Evolutionary conservation across 768 basidiomycete genomes (phyloP).

Genomic region (Sarcodon sp.): DNA sequence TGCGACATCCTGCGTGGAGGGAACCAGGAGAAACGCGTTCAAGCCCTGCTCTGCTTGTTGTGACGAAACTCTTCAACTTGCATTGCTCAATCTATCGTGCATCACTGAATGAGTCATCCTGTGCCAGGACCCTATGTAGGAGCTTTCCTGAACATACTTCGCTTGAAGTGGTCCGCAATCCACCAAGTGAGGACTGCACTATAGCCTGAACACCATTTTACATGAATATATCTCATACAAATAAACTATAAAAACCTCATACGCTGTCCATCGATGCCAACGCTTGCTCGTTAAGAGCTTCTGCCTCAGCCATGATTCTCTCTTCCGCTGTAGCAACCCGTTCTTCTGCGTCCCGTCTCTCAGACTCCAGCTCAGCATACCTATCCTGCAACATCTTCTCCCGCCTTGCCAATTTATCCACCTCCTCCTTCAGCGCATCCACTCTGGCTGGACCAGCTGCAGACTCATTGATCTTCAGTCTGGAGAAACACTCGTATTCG

Average conservation of each 20-base stretch:
- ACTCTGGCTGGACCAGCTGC: constrained; percentile 70
- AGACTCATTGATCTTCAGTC: constrained; percentile 59
- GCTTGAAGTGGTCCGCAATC: no score
- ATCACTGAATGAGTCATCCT: no score
- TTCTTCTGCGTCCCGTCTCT: constrained; percentile 37
- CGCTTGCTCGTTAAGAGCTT: constrained; percentile 67
- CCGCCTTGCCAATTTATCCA: constrained; percentile 52
- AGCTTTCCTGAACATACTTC: no score
- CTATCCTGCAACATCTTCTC: constrained; percentile 70
- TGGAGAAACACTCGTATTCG: constrained; percentile 37
- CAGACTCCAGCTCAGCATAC: constrained; percentile 56
- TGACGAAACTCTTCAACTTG: no score
- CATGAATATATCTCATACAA: no score
- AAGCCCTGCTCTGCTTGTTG: no score
- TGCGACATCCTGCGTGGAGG: no score
- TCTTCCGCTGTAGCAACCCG: constrained; percentile 66
- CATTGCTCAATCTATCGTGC: no score
- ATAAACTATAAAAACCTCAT: neutral
- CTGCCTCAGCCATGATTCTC: constrained; percentile 75
- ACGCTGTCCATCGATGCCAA: constrained; percentile 38
- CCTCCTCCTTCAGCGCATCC: constrained; percentile 76
- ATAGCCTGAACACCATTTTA: no score
- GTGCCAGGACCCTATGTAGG: no score
- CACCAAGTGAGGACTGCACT: no score
- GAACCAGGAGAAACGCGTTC: no score